Base-by-base conservation (phyloP, 352 stramenopile species). In the Pythium monospermum region DNA sequence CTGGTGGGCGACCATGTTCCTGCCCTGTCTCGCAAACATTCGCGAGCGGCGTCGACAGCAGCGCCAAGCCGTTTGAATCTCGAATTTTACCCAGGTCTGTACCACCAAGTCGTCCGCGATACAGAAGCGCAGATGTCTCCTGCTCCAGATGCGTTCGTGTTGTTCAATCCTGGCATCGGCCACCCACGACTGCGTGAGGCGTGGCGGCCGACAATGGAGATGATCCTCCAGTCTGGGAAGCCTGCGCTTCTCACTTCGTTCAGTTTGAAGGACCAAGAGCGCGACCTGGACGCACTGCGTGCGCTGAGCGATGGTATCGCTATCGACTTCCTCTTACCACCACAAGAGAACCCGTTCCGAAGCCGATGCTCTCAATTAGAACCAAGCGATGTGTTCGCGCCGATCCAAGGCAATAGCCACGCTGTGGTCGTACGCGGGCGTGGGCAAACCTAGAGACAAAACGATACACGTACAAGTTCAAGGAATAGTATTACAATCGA, bases 101-200 rank as follows among this genome's bases (percentile, higher is more conserved):
- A 87, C 45, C 76, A 87, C 51, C 44, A 52, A 0, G 57, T 57
- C 4, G 27, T 68, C 15, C 4, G 21, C n/a, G n/a, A n/a, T 4
- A 19, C 54, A 28, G 25, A n/a, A 1, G 30, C 47, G 5, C 12
- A 11, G 6, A 36, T 48, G 2, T 16, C 7, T 1, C 10, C 19
- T 19, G 57, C 39, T 0, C 71, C 76, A 4, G 61, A 87, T 26
- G 75, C 73, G 1, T 84, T 84, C 33, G 76, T 82, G 58, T 55
- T 91, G 16, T 91, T 85, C 59, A 91, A 91, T 32, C 76, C 76
- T 10, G 80, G 80, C 12, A 55, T 91, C 12, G 80, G 76, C 6
- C 80, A 91, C 49, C 65, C 71, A 4, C 50, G 53, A 26, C 49
- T 91, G 15, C 53, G 59, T 32, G 52, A 61, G 16, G 74, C 59